Conservation (phyloP, 1,284 basidiomycete species). For the Filobasidium uniguttulatum region DNA sequence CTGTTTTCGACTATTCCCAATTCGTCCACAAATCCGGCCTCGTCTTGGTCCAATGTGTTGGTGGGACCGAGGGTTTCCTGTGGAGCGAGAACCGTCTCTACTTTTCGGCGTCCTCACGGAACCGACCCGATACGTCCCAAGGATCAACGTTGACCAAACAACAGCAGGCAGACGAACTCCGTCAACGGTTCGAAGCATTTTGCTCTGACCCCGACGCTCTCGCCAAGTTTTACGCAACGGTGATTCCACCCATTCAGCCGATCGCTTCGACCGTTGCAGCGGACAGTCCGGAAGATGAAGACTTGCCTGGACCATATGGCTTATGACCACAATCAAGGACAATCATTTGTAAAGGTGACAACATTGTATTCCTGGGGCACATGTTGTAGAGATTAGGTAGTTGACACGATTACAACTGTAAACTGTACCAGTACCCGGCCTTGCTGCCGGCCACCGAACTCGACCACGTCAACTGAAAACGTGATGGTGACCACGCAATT, state of each 20-base stretch:
- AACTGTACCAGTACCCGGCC: no score
- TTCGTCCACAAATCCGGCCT: constrained; percentile 77
- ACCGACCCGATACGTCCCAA: constrained; percentile 9
- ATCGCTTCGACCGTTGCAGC: no score
- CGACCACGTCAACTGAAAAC: no score
- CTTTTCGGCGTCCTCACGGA: constrained; percentile 26
- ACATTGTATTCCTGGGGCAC: no score
- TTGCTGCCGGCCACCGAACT: no score
- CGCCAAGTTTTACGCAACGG: constrained; percentile 55
- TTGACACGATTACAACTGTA: no score
- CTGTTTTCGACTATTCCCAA: constrained; percentile 64
- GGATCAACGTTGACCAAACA: constrained; percentile 18
- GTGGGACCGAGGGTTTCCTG: constrained; percentile 60
- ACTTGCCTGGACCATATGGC: background rate
- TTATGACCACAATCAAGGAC: background rate
- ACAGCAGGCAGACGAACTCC: constrained; percentile 31
- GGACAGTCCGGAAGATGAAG: background rate
- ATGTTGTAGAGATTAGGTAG: no score
- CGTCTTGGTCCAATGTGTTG: constrained; percentile 74
- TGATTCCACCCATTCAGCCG: constrained; percentile 39
- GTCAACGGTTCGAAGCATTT: constrained; percentile 49
- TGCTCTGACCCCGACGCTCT: constrained; percentile 49
- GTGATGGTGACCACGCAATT: no score
- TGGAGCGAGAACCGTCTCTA: constrained; percentile 71
- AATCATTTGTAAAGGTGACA: background rate